These are phyloP conservation scores for Pythium biforme DNA, from an alignment of 352 stramenopile genomes.

Conservation along the genomic window DNA sequence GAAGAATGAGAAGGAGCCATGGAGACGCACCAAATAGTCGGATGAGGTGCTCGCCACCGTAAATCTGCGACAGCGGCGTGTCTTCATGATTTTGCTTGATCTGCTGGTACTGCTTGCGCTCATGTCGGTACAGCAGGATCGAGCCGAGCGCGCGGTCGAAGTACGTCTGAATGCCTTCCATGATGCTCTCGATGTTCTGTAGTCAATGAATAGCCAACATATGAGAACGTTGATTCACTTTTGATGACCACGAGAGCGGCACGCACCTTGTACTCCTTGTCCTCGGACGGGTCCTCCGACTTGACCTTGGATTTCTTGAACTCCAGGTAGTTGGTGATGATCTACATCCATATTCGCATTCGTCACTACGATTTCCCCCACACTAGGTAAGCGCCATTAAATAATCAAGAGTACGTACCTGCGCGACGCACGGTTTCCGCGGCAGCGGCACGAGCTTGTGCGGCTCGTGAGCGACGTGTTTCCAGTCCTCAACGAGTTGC, in stretches of 20 bases:
- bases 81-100: conserved; percentile 59
- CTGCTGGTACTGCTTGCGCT: conserved; percentile 88
- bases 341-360: conserved; percentile 36
- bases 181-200: conserved; percentile 75
- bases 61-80: conserved; percentile 84
- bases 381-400: not conserved
- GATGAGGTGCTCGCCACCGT: conserved; percentile 90
- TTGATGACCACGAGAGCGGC: not conserved
- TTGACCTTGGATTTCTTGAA: conserved; percentile 72
- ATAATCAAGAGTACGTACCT: conserved; percentile 25
- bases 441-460: conserved; percentile 81
- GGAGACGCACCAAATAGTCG: conserved; percentile 82
- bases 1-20: too few species aligned
- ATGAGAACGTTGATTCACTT: not conserved
- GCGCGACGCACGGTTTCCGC: conserved; percentile 64
- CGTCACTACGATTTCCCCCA: not conserved
- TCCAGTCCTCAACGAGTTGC: conserved; percentile 91
- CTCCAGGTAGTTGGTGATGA: conserved; percentile 79
- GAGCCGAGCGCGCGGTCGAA: conserved; percentile 89
- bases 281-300: conserved; percentile 42
- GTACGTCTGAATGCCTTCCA: conserved; percentile 86
- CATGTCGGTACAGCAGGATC: conserved; percentile 90
- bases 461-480: conserved; percentile 75
- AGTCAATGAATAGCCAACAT: not conserved
- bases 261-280: conserved; percentile 71